Percentiles rank a stretch among this genome's conserved stretches.
These are phyloP conservation scores for Venturiaceae sp. DNA, from an alignment of 2,329 filamentous ascomycete genomes.

Conservation along the genomic window DNA sequence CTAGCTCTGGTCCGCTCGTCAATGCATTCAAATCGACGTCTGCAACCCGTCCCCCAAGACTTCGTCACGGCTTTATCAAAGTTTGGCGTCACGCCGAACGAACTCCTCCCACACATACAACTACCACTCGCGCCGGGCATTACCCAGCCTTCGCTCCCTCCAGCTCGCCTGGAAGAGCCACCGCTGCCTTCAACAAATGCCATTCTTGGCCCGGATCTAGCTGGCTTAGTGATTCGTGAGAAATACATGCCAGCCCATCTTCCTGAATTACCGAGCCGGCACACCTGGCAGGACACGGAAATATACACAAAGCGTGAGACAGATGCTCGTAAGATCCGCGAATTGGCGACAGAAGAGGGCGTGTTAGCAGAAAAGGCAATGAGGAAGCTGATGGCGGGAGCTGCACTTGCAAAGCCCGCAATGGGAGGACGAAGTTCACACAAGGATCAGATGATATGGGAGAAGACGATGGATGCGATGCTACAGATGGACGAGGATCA, in stretches of 20 bases:
- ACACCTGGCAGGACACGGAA: constrained; percentile 52
- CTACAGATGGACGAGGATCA: constrained; percentile 34
- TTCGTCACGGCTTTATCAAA: constrained; percentile 44
- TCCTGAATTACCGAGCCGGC: constrained; percentile 51
- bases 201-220: constrained; percentile 32
- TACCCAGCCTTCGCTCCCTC: constrained; percentile 29
- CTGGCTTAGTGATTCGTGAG: constrained; percentile 38
- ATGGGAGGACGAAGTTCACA: constrained; percentile 23
- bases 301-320: constrained; percentile 49
- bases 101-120: constrained; percentile 30
- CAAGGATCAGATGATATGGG: constrained; percentile 42
- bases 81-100: constrained; percentile 26
- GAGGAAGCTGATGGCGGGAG: constrained; percentile 45
- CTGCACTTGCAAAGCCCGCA: constrained; percentile 31
- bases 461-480: constrained; percentile 36
- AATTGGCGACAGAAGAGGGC: constrained; percentile 56
- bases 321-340: constrained; percentile 49
- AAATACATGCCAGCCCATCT: constrained; percentile 51
- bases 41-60: constrained; percentile 47
- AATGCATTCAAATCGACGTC: constrained; percentile 48
- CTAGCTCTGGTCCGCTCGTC: constrained; percentile 44
- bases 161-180: constrained; percentile 15
- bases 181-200: constrained; percentile 4
- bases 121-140: constrained; percentile 25
- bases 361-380: constrained; percentile 56